phyloP scores from a whole-genome alignment of 148 eudicot genomes.

The Spergularia marina region DNA sequence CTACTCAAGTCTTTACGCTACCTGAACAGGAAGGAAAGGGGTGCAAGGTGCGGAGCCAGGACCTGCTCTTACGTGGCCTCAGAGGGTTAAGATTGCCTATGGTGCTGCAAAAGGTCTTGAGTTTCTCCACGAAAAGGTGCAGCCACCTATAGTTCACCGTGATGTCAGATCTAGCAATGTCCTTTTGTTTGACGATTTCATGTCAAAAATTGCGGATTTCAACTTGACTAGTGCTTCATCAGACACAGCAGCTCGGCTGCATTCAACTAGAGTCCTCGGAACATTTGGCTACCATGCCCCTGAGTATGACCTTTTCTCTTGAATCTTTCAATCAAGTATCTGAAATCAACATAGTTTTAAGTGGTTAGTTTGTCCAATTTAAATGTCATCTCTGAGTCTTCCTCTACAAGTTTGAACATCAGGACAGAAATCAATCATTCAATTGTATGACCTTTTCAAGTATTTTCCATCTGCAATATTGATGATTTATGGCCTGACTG shows the following conservation, averaged over 20 bases:
- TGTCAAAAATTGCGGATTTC: slow-evolving; percentile 64
- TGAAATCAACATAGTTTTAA: too few species aligned
- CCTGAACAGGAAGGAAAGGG: slow-evolving; percentile 48
- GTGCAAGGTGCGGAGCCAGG: slow-evolving; percentile 79
- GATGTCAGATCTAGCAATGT: slow-evolving; percentile 79
- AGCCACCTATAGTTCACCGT: slow-evolving; percentile 65
- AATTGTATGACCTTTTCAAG: too few species aligned
- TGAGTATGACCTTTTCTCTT: slow-evolving; percentile 38
- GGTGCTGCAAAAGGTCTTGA: slow-evolving; percentile 77
- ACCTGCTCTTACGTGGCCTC: slow-evolving; percentile 54
- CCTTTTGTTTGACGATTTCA: slow-evolving; percentile 50
- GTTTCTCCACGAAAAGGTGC: slow-evolving; percentile 66
- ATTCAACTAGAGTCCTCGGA: slow-evolving; percentile 72
- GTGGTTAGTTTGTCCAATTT: too few species aligned
- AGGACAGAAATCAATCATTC: too few species aligned
- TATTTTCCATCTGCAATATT: too few species aligned
- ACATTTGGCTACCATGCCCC: slow-evolving; percentile 87
- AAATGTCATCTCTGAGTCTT: too few species aligned
- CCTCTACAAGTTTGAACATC: too few species aligned
- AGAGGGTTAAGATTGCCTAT: slow-evolving; percentile 60
- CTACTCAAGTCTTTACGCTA: background rate
- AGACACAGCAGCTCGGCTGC: slow-evolving; percentile 70
- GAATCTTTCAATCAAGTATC: too few species aligned
- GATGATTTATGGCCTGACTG: too few species aligned
- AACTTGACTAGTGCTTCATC: slow-evolving; percentile 56